Percentiles rank a stretch among this genome's conserved stretches.
phyloP scores from a whole-genome alignment of 805 yeast genomes.

The Priceomyces castillae region DNA sequence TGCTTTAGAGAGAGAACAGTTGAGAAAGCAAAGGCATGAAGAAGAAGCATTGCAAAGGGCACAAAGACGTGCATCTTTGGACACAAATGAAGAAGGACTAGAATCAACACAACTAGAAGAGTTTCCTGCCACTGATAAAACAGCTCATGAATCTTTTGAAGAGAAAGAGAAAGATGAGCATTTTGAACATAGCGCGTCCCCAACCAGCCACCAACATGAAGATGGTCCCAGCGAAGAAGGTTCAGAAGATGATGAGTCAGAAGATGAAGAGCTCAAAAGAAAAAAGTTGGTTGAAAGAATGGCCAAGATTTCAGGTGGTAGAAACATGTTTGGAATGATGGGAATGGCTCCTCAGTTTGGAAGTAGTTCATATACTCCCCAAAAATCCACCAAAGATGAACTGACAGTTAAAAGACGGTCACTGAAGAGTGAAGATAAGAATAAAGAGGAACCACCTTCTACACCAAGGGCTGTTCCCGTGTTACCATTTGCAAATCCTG shows the following conservation, averaged over 20 bases:
- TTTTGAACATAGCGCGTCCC: slow-evolving; percentile 40
- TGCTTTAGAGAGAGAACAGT: slow-evolving; percentile 16
- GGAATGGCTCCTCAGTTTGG: slow-evolving; percentile 48
- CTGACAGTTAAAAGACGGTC: slow-evolving; percentile 1
- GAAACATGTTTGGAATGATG: slow-evolving; percentile 76
- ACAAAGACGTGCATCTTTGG: slow-evolving; percentile 7
- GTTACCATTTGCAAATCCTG: slow-evolving; percentile 49
- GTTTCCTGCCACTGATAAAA: not conserved
- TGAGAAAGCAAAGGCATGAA: slow-evolving; percentile 26
- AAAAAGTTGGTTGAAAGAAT: slow-evolving; percentile 82
- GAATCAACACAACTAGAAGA: not conserved
- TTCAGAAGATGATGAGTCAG: slow-evolving; percentile 58
- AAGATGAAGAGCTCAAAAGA: slow-evolving; percentile 73
- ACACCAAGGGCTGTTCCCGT: slow-evolving; percentile 46
- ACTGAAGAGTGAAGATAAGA: not conserved
- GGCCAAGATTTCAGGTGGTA: slow-evolving; percentile 93
- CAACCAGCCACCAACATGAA: slow-evolving; percentile 41
- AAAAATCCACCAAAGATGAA: not conserved
- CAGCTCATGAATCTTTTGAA: slow-evolving; percentile 1
- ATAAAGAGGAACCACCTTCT: slow-evolving; percentile 9
- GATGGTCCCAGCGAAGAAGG: slow-evolving; percentile 37
- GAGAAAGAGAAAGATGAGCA: slow-evolving; percentile 11
- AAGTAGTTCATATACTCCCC: slow-evolving; percentile 2
- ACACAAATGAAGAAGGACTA: slow-evolving; percentile 3
- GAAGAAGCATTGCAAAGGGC: slow-evolving; percentile 16